Conservation (phyloP, 805 yeast genomes). For the Candida nanaspora region DNA sequence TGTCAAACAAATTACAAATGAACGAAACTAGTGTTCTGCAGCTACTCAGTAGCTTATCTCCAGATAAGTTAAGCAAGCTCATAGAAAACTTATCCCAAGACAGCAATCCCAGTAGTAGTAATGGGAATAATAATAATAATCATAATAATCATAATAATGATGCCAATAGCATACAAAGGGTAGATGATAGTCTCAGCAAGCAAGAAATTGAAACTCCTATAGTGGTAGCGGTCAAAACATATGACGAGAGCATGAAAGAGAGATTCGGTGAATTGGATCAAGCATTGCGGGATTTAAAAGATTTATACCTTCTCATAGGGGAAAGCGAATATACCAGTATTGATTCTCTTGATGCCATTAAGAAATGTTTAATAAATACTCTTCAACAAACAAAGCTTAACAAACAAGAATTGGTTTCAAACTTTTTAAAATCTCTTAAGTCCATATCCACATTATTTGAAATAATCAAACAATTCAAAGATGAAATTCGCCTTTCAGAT, state of each 20-base stretch:
- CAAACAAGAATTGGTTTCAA: constrained; percentile 9
- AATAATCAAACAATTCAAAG: not conserved
- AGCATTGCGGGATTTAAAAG: not conserved
- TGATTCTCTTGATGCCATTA: constrained; percentile 18
- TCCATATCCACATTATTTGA: not conserved
- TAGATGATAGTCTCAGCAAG: not conserved
- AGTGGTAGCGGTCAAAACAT: not conserved
- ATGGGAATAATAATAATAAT: not conserved
- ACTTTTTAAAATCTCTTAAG: constrained; percentile 1
- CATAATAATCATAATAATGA: not conserved
- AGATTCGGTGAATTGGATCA: not conserved
- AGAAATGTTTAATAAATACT: constrained; percentile 4
- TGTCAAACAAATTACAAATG: too few species aligned
- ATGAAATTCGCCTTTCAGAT: not conserved
- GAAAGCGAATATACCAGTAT: not conserved
- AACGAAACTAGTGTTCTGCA: not conserved
- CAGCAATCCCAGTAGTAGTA: not conserved
- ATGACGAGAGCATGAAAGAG: not conserved
- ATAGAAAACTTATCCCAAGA: not conserved
- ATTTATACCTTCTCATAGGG: not conserved
- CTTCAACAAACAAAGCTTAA: not conserved
- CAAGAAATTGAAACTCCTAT: not conserved
- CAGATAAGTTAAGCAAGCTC: not conserved
- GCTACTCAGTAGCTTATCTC: not conserved
- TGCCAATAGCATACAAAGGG: not conserved